phyloP scores from a whole-genome alignment of 495 filamentous ascomycete species.

The Aspergillus egyptiacus region DNA sequence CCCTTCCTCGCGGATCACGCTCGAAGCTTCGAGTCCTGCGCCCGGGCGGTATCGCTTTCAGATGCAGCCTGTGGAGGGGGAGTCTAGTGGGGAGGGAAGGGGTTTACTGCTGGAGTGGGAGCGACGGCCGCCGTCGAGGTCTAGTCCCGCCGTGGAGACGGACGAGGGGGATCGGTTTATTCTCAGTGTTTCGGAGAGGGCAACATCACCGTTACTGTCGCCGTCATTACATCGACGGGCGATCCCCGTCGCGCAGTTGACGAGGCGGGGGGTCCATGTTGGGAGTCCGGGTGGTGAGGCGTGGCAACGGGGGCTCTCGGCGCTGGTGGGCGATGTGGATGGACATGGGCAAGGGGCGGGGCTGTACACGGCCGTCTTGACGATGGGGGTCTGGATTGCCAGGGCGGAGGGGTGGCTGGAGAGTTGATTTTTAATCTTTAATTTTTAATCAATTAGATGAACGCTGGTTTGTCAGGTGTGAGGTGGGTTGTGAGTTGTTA shows the following conservation, averaged over 20 bases:
- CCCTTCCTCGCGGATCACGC: background rate
- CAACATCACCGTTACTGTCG: slow-evolving; percentile 2
- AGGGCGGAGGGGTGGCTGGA: slow-evolving; percentile 31
- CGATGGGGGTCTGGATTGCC: slow-evolving; percentile 33
- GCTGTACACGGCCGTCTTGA: slow-evolving; percentile 32
- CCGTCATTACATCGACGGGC: no score
- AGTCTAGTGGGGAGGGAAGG: background rate
- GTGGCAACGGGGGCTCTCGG: slow-evolving; percentile 6
- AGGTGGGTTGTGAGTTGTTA: no score
- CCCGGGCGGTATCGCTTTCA: slow-evolving; percentile 12
- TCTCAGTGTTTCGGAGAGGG: slow-evolving; percentile 8
- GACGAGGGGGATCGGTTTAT: slow-evolving; percentile 14
- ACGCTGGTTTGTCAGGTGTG: no score
- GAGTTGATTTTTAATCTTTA: no score
- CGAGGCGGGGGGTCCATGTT: slow-evolving; percentile 15
- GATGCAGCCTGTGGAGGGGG: background rate
- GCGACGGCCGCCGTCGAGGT: slow-evolving; percentile 1
- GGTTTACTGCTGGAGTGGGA: slow-evolving; percentile 16
- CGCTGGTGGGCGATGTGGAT: slow-evolving; percentile 10
- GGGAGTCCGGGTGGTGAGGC: slow-evolving; percentile 17
- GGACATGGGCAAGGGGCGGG: slow-evolving; percentile 1
- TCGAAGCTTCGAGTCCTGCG: background rate
- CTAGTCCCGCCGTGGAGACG: background rate
- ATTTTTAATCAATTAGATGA: no score
- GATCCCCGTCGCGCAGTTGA: slow-evolving; percentile 21